Evolutionary conservation across 106 monocot genomes (phyloP).

Genomic region (Platanthera guangdongensis): DNA sequence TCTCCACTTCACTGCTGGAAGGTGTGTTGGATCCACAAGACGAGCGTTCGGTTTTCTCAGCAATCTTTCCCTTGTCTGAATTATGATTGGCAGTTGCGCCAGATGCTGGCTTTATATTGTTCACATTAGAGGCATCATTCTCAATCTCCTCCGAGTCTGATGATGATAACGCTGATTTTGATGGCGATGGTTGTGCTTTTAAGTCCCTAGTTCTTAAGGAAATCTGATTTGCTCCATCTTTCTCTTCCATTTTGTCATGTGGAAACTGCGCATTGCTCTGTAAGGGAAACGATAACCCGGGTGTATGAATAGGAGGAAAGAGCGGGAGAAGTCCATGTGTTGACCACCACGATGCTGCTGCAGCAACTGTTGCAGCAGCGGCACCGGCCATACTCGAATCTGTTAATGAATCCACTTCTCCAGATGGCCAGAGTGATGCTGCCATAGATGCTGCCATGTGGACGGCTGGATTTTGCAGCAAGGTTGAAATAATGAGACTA

Average conservation of each 20-base stretch:
- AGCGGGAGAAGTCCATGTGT: constrained; percentile 63
- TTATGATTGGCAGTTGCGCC: not conserved
- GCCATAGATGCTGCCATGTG: constrained; percentile 77
- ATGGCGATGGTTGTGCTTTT: not conserved
- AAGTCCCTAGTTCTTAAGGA: not conserved
- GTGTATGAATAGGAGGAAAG: constrained; percentile 30
- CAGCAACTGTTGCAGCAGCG: constrained; percentile 79
- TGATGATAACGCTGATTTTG: not conserved
- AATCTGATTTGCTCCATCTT: not conserved
- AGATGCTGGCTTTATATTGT: not conserved
- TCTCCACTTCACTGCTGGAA: constrained; percentile 65
- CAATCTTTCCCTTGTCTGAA: not conserved
- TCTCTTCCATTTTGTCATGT: not conserved
- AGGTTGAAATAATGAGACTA: constrained; percentile 47
- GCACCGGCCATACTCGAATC: constrained; percentile 47
- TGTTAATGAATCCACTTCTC: constrained; percentile 15
- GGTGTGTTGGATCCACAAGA: constrained; percentile 85
- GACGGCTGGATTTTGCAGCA: constrained; percentile 72
- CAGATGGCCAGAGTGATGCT: constrained; percentile 65
- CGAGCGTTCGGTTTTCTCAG: constrained; percentile 23
- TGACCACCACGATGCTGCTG: constrained; percentile 93
- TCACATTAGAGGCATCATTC: not conserved
- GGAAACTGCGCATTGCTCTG: not conserved
- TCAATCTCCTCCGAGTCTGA: not conserved
- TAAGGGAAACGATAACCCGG: constrained; percentile 40